Percentiles rank a stretch among this genome's conserved stretches.
Evolutionary conservation across 2,329 filamentous ascomycete genomes (phyloP).

Genomic region (Plectosphaerella cucumerina): DNA sequence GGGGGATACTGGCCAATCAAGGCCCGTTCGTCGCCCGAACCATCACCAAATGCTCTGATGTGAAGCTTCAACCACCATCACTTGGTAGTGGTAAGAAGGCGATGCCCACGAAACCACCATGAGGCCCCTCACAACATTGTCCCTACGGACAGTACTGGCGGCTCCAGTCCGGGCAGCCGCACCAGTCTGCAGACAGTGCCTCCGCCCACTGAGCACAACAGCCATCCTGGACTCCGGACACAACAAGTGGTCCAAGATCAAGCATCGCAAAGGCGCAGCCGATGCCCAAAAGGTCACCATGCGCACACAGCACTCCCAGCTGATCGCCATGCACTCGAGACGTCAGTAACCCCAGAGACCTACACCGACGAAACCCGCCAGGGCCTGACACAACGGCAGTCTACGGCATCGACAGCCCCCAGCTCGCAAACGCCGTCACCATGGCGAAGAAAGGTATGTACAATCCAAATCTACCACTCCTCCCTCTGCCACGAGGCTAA

Average conservation of each 20-base stretch:
- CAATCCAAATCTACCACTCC: background rate
- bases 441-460: slow-evolving; percentile 70
- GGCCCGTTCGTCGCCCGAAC: no score
- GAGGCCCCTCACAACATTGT: background rate
- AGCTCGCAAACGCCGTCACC: slow-evolving; percentile 67
- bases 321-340: slow-evolving; percentile 72
- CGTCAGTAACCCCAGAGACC: slow-evolving; percentile 40
- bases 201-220: slow-evolving; percentile 44
- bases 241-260: slow-evolving; percentile 94
- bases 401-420: slow-evolving; percentile 73
- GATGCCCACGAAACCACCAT: background rate
- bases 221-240: slow-evolving; percentile 60
- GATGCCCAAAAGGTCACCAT: slow-evolving; percentile 75
- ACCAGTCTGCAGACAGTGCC: slow-evolving; percentile 41
- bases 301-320: slow-evolving; percentile 64
- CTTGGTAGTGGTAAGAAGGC: no score
- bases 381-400: slow-evolving; percentile 42
- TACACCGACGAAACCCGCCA: background rate
- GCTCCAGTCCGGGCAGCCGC: background rate
- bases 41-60: no score
- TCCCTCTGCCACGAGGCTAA: background rate
- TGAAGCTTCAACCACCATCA: no score
- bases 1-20: no score
- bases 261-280: slow-evolving; percentile 85
- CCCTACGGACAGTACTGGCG: background rate